Conservation (phyloP, 805 yeast species). For the Candida piceae region DNA sequence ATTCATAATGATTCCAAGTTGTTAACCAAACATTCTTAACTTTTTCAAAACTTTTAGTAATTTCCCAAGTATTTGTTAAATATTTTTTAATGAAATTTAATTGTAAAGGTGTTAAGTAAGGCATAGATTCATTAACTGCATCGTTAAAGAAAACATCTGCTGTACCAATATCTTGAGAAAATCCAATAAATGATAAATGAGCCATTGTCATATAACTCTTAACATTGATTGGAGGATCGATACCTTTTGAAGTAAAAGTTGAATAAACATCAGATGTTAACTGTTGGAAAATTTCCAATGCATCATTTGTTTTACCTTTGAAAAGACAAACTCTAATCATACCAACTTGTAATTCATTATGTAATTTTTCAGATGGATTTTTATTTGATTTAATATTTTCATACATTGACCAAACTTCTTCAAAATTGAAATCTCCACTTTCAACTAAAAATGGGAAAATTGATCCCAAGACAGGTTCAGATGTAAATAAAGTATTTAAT, state of each 20-base stretch:
- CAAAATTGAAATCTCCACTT: slow-evolving; percentile 53
- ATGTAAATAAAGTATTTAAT: slow-evolving; percentile 43
- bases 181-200: slow-evolving; percentile 74
- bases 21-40: slow-evolving; percentile 59
- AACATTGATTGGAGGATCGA: slow-evolving; percentile 35
- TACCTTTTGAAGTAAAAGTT: slow-evolving; percentile 24
- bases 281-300: slow-evolving; percentile 57
- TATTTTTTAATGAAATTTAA: slow-evolving; percentile 68
- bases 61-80: slow-evolving; percentile 53
- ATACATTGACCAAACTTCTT: slow-evolving; percentile 55
- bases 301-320: slow-evolving; percentile 60
- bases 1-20: slow-evolving; percentile 53
- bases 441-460: slow-evolving; percentile 63
- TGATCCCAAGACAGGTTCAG: slow-evolving; percentile 63
- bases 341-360: slow-evolving; percentile 54
- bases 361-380: slow-evolving; percentile 26
- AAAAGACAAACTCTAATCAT: slow-evolving; percentile 69
- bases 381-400: slow-evolving; percentile 34
- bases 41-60: slow-evolving; percentile 51
- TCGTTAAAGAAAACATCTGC: slow-evolving; percentile 72
- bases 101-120: slow-evolving; percentile 65
- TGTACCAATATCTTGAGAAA: slow-evolving; percentile 63
- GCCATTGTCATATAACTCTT: slow-evolving; percentile 59
- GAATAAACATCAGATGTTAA: slow-evolving; percentile 48
- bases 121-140: slow-evolving; percentile 65